Evolutionary conservation across 768 basidiomycete genomes (phyloP), one percentile per base, ranked within the genome.

Genomic region (Psilocybe cubensis): DNA sequence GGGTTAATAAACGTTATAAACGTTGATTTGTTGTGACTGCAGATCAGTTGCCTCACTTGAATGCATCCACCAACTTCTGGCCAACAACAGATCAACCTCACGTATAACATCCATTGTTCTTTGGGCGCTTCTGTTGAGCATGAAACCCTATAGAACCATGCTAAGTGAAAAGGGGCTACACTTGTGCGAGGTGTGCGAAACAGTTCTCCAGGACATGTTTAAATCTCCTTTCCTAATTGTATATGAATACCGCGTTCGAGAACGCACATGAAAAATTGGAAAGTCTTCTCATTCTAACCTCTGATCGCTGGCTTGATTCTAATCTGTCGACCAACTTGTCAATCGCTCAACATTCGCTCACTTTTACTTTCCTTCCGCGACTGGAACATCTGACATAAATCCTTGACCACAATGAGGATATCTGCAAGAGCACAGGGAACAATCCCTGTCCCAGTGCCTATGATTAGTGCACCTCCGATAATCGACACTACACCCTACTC

Each of bases 401-500:
- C 31, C 14, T 38, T 38, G 3, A 27, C 27, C 43, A 52, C 33
- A 17, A 56, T 52, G 28, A 40, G 56, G 14, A 45, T 54, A 8
- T 18, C 17, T 12, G 57, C 44, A 38, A 25, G 49, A 48, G 41
- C 12, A 17, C 45, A 50, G 33, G 51, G 41, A 20, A n/a, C 44
- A 2, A 31, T 59, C 24, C 42, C 58, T 8, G 29, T 29, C 21
- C 38, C 54, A 14, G 38, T 54, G n/a, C 51, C 49, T 4, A 56
- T 54, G 8, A 18, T 38, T 2, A 52, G 31, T 17, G 33, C 38
- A 5, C 31, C 28, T n/a, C 52, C 52, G 25, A 43, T 29, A 10
- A 41, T 58, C 14, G 29, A 68, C 49, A 59, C 48, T 18, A 54
- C 53, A 8, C 63, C 60, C 11, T 52, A 66, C 24, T 56, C 68